phyloP scores from a whole-genome alignment of 2,329 filamentous ascomycete genomes.

The Zymoseptoria crescenta region DNA sequence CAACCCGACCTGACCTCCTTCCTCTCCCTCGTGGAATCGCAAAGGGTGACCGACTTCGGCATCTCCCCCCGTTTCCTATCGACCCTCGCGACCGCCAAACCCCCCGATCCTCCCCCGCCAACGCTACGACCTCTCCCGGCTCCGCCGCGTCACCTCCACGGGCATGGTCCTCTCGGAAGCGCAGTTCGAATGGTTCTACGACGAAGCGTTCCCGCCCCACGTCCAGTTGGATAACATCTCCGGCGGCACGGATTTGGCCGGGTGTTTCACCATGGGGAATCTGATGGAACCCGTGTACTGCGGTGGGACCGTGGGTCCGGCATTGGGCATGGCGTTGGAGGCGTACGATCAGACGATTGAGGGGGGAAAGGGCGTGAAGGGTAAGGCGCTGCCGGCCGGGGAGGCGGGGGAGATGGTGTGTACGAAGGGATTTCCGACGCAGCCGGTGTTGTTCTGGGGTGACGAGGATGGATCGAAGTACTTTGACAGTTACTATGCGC shows the following conservation, averaged over 20 bases:
- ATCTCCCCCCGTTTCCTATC: constrained; percentile 70
- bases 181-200: constrained; percentile 74
- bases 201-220: constrained; percentile 58
- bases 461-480: constrained; percentile 37
- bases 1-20: constrained; percentile 58
- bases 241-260: constrained; percentile 70
- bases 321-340: constrained; percentile 47
- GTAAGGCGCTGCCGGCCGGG: constrained; percentile 51
- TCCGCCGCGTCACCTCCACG: constrained; percentile 60
- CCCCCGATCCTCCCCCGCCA: constrained; percentile 51
- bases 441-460: constrained; percentile 50
- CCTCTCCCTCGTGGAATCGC: constrained; percentile 53
- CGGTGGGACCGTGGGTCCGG: constrained; percentile 49
- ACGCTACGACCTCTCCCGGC: constrained; percentile 52
- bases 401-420: constrained; percentile 67
- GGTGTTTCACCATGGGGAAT: constrained; percentile 56
- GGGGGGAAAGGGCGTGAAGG: constrained; percentile 37
- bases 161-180: constrained; percentile 75
- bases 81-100: constrained; percentile 57
- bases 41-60: constrained; percentile 64
- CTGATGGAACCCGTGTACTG: constrained; percentile 59
- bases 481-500: constrained; percentile 39
- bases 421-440: constrained; percentile 63
- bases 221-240: constrained; percentile 67
- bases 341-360: constrained; percentile 52